Evolutionary conservation across 257 asterid genomes (phyloP).

Genomic region (Salvia splendens): DNA sequence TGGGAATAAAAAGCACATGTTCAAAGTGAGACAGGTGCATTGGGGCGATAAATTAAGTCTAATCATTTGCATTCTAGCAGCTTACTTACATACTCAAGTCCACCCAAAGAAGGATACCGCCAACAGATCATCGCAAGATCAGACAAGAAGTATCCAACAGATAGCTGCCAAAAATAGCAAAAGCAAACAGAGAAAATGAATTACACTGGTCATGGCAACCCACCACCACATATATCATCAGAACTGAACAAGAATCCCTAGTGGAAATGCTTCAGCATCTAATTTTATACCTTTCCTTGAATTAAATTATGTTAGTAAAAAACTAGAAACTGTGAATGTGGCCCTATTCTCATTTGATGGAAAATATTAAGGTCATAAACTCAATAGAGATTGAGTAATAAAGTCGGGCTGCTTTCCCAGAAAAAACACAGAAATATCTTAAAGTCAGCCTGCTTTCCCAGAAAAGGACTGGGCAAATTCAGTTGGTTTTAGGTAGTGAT

Average conservation of each 20-base stretch:
- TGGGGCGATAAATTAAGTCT: conserved; percentile 3
- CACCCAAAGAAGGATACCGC: conserved; percentile 92
- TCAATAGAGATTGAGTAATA: background rate
- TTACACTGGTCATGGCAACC: background rate
- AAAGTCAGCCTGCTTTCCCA: background rate
- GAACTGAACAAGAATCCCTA: background rate
- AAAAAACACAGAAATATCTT: background rate
- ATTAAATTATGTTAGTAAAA: conserved; percentile 1
- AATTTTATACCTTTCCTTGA: background rate
- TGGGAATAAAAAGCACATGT: conserved; percentile 49
- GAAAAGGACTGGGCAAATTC: background rate
- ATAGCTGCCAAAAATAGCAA: conserved; percentile 50
- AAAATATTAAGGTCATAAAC: background rate
- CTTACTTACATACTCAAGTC: conserved; percentile 85
- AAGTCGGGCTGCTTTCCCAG: background rate
- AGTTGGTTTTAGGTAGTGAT: background rate
- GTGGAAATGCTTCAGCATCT: conserved; percentile 8
- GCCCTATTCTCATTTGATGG: background rate
- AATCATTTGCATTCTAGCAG: conserved; percentile 17
- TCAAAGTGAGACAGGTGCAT: background rate
- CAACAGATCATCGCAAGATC: conserved; percentile 97
- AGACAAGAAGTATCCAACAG: conserved; percentile 86
- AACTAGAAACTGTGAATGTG: background rate
- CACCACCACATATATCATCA: conserved; percentile 15
- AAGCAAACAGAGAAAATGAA: conserved; percentile 29